Evolutionary conservation across 2,329 filamentous ascomycete genomes (phyloP), one percentile per base, ranked within the genome.

Genomic region (Xylariaceae sp.): DNA sequence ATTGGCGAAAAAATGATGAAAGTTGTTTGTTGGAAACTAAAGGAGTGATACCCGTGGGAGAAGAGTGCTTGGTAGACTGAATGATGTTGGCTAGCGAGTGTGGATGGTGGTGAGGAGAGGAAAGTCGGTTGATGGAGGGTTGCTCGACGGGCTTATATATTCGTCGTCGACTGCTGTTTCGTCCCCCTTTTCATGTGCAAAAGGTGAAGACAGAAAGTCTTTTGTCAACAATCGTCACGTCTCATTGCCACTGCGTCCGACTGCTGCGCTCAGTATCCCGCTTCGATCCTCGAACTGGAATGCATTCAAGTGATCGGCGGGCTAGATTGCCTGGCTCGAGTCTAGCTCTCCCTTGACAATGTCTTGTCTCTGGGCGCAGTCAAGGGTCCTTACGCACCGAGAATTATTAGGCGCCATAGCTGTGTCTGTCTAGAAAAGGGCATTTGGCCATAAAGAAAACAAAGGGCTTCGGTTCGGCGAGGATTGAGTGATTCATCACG

Each of bases 31-130:
- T 56, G 50, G 54, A 51, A 49, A 62, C 52, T 54, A 39, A 55
- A 55, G 62, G 53, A 51, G 59, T 63, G 15, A 39, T 54, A 62
- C 59, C 60, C 60, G 64, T 55, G 48, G 61, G 64, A 61, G 23
- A 30, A 30, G 58, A 64, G 54, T 64, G 61, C 30, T 66, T 50
- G 23, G 23, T 55, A 53, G 56, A 54, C 56, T 56, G 59, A 53
- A 55, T 57, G 57, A 55, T 64, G 63, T 54, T 66, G 60, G 55
- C 59, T 34, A 61, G 54, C 49, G 60, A 62, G 57, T 57, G 61
- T 57, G 56, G 55, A 61, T 65, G 65, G 53, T 65, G 65, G 34
- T 48, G 65, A 64, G 23, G 23, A 30, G 48, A 51, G 39, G 6
- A 30, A 62, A 49, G 17, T 13, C 37, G 3, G 30, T 4, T 39